Evolutionary conservation across 768 basidiomycete species (phyloP), one percentile per base, ranked within the genome.

Genomic region (Hericium coralloides): DNA sequence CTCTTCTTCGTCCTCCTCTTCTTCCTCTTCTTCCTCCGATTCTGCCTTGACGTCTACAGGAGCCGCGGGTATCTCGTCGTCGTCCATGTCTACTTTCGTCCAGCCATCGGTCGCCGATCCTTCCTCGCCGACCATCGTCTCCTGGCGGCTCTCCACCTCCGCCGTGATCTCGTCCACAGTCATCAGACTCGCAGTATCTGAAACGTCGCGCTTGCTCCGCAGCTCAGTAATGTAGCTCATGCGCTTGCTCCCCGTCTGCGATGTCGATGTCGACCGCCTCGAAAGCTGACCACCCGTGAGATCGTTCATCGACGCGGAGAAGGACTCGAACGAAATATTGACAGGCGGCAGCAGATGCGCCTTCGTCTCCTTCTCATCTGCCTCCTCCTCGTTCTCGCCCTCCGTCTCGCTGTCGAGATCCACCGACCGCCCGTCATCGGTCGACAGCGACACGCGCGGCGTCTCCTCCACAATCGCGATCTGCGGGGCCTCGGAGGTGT

Each of bases 161-260:
- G 92, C 94, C 0, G 97, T 98, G 65, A 99, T 97, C 72, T 99
- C 93, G 66, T 99, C 95, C 22, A 99, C 91, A 0, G 95, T 99
- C 70, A 98, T 79, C 64, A 98, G 72, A 63, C 90, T 93, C 4
- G 91, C 92, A 8, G 92, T 92, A 65, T 95, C 93, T 0, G 89
- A 89, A 39, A 80, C 77, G 64, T 97, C 92, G 20, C 89, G 83
- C 68, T 84, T 89, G 68, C 83, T 89, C 58, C 89, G 77, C 56
- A 92, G 68, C 65, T 92, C 90, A 1, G 85, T 87, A 74, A 89
- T 86, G 67, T 83, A 87, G 66, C 90, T 92, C 75, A 85, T 79
- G 4, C 91, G 83, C 61, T 80, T 82, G 66, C 89, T 92, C 75
- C 85, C 78, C 4, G 90, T 82, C 61, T 79, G 82, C 43, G 75